Base-by-base conservation (phyloP, 257 asterid species). In the Primulina eburnea region DNA sequence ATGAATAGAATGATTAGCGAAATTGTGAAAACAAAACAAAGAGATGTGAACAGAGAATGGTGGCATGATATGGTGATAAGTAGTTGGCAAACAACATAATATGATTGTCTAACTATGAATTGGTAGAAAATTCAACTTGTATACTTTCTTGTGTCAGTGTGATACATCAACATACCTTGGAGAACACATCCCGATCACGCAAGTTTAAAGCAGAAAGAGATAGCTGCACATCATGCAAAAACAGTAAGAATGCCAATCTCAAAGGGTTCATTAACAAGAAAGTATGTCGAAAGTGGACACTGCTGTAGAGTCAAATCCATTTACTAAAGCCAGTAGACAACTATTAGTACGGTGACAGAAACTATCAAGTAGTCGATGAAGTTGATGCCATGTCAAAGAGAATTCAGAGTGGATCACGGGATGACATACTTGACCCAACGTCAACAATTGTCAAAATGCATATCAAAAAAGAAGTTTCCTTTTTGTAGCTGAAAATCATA, bases 181-280 rank as follows among this genome's bases (percentile, higher is more conserved):
- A 94, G 76, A 94, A 88, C 75, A 89, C 84, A 79, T 94, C 99
- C 73, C 83, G 88, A 77, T 94, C 95, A 34, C 86, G 93, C 81
- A 94, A 85, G 78, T 86, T 85, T 72, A 89, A 62, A 65, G 96
- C 98, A 74, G 97, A 91, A 61, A 94, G 79, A 75, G 99, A 91
- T 63, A 94, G 79, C 99, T 94, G 97, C 86, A 91, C 68, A 77
- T 55, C 56, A 70, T 62, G 53, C 35, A 7, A 74, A 68, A 73
- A 26, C 63, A 75, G 28, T 72, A 71, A 33, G 69, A 60, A 52
- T 63, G 18, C 71, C 50, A 60, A 52, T 56, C 69, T 58, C 34
- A 56, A 70, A 69, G 68, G 60, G 71, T 43, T 21, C 70, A 62
- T 62, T 64, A 53, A 58, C 29, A 17, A 29, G 58, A 67, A 68